A percentile compares a stretch with the other conserved stretches of the same genome.
Conservation (phyloP, 306 rosid species). For the Gynostemma pentaphyllum region DNA sequence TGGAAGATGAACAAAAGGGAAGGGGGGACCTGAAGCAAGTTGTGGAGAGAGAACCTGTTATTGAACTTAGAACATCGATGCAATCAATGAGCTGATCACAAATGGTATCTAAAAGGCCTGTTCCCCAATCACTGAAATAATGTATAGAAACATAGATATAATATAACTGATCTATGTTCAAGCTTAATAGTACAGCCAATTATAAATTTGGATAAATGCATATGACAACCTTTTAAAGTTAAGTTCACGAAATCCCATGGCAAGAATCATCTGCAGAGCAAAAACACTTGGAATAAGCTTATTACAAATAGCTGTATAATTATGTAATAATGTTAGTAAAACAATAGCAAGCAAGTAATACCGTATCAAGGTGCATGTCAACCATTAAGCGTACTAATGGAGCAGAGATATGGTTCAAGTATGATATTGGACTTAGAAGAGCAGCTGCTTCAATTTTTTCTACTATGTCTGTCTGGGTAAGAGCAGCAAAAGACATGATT, state of each 20-base stretch:
- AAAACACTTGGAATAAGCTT: conserved; percentile 17
- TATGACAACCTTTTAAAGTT: conserved; percentile 52
- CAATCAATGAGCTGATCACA: conserved; percentile 63
- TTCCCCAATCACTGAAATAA: conserved; percentile 64
- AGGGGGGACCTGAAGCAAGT: neutral
- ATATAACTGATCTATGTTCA: neutral
- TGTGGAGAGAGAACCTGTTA: conserved; percentile 53
- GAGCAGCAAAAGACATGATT: conserved; percentile 60
- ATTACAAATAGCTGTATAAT: conserved; percentile 5
- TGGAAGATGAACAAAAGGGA: neutral
- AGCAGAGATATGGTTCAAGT: conserved; percentile 58
- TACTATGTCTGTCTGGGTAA: conserved; percentile 57
- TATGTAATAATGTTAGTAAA: conserved; percentile 8
- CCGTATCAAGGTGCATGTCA: conserved; percentile 67
- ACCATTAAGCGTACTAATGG: conserved; percentile 66
- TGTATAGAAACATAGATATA: conserved; percentile 5
- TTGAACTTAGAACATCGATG: conserved; percentile 54
- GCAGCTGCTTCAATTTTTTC: conserved; percentile 80
- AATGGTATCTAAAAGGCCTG: conserved; percentile 55
- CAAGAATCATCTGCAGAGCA: conserved; percentile 52
- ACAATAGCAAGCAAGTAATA: conserved; percentile 18
- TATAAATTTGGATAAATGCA: conserved; percentile 1
- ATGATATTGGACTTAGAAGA: conserved; percentile 78
- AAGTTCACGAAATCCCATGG: conserved; percentile 59
- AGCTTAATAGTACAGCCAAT: neutral